These are phyloP conservation scores for Kazachstania bromeliacearum DNA, from an alignment of 805 yeast genomes.

Conservation along the genomic window DNA sequence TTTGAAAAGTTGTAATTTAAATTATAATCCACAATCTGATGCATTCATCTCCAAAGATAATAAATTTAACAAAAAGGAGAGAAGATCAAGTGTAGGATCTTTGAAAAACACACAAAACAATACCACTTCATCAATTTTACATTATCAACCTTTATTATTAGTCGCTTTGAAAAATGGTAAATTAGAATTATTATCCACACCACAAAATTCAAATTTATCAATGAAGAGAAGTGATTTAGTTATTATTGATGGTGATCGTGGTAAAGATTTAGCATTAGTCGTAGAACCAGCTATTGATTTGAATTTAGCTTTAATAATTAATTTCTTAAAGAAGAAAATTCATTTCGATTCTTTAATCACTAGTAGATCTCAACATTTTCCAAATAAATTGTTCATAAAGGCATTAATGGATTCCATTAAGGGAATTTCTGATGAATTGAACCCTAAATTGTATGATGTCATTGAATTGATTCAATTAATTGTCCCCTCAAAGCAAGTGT, in stretches of 20 bases:
- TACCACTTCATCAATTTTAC: constrained; percentile 22
- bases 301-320: constrained; percentile 59
- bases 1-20: constrained; percentile 37
- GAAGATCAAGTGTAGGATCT: constrained; percentile 1
- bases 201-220: constrained; percentile 52
- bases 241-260: constrained; percentile 76
- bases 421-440: constrained; percentile 19
- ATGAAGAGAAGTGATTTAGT: constrained; percentile 56
- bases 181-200: constrained; percentile 60
- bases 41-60: constrained; percentile 24
- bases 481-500: constrained; percentile 68
- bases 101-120: background rate
- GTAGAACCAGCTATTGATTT: constrained; percentile 56
- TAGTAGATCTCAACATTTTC: constrained; percentile 23
- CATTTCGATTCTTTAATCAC: constrained; percentile 37
- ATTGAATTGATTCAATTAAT: constrained; percentile 43
- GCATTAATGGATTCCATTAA: constrained; percentile 21
- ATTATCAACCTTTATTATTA: constrained; percentile 32
- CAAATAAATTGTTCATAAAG: constrained; percentile 20
- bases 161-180: constrained; percentile 57
- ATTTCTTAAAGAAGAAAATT: constrained; percentile 63
- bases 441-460: constrained; percentile 32
- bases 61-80: background rate
- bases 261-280: constrained; percentile 68
- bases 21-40: constrained; percentile 33